Conservation (phyloP, 768 basidiomycete genomes). For the Holtermannia corniformis region DNA sequence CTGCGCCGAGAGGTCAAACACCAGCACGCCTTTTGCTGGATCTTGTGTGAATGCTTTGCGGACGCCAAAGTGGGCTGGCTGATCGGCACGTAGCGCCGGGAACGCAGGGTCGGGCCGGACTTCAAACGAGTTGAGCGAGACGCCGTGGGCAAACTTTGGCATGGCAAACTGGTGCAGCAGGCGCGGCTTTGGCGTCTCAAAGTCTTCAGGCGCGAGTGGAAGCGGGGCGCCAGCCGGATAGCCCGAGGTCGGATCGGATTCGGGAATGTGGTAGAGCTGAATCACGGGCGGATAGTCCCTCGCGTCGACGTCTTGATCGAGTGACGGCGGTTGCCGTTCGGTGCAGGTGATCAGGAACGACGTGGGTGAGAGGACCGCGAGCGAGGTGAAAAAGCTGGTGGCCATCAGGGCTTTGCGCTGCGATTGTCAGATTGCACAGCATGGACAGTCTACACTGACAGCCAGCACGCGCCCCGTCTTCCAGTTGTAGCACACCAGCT, state of each 20-base stretch:
- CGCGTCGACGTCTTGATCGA: slow-evolving; percentile 11
- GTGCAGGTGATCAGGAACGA: slow-evolving; percentile 30
- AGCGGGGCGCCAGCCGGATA: slow-evolving; percentile 25
- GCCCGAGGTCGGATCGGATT: slow-evolving; percentile 13
- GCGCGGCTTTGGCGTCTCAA: slow-evolving; percentile 24
- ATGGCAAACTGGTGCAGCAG: slow-evolving; percentile 26
- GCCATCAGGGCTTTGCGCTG: slow-evolving; percentile 26
- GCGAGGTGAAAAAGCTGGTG: slow-evolving; percentile 26
- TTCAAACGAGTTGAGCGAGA: slow-evolving; percentile 17
- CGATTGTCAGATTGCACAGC: background rate
- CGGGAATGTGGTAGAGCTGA: slow-evolving; percentile 22
- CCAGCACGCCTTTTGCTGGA: slow-evolving; percentile 25
- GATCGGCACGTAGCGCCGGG: slow-evolving; percentile 9
- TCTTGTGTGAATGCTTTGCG: slow-evolving; percentile 29
- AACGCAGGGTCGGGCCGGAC: slow-evolving; percentile 34
- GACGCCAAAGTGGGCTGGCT: slow-evolving; percentile 2
- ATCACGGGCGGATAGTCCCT: slow-evolving; percentile 27
- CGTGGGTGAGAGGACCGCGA: slow-evolving; percentile 31
- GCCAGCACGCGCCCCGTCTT: slow-evolving; percentile 48
- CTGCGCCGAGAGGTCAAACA: slow-evolving; percentile 22
- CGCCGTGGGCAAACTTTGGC: slow-evolving; percentile 18
- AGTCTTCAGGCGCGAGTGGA: slow-evolving; percentile 19
- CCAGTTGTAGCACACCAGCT: slow-evolving; percentile 61
- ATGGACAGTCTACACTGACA: slow-evolving; percentile 44
- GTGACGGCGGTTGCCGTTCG: slow-evolving; percentile 18